Evolutionary conservation across 345 rosid species (phyloP), one percentile per base, ranked within the genome.

Genomic region (Isatis tinctoria): DNA sequence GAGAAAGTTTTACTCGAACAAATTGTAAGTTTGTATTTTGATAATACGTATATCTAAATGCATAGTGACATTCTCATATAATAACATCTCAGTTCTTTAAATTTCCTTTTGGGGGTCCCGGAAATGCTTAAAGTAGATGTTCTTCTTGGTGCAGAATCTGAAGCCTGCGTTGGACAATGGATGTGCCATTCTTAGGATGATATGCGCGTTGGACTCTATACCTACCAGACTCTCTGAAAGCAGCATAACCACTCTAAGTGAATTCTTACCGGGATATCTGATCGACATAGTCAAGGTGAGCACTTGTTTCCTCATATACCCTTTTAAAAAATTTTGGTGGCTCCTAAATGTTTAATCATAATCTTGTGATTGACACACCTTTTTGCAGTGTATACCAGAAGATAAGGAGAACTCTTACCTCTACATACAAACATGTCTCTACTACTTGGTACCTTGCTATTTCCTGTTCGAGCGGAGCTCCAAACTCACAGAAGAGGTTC

Each of bases 181-280:
- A 9, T 84, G 90, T 80, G 91, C 89, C 58, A 65, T 91, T 84
- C 88, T 94, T 52, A 82, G 88, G 75, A 75, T 91, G 72, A 88
- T 94, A 52, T 59, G 73, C 35, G 61, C 8, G 4, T 78, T 94
- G 73, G 97, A 91, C 74, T 81, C 90, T 33, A 78, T 76, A 68
- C 98, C 97, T 62, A 83, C 96, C 3, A 86, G 64, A 49, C 87
- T 94, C 67, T 86, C 92, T 57, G 87, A 90, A 70, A 77, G 80
- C 65, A 81, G 89, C 71, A 43, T 91, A 67, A 37, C 58, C 70
- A 58, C 73, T 67, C 78, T 94, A 22, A 79, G 81, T 75, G 81
- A 79, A 68, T 83, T 76, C 77, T 79, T 94, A 67, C 78, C 88
- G 6, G 77, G 69, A 62, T 89, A 89, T 81, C 78, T 91, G 16